Conservation (phyloP, 345 rosid genomes). For the Salix exigua region DNA sequence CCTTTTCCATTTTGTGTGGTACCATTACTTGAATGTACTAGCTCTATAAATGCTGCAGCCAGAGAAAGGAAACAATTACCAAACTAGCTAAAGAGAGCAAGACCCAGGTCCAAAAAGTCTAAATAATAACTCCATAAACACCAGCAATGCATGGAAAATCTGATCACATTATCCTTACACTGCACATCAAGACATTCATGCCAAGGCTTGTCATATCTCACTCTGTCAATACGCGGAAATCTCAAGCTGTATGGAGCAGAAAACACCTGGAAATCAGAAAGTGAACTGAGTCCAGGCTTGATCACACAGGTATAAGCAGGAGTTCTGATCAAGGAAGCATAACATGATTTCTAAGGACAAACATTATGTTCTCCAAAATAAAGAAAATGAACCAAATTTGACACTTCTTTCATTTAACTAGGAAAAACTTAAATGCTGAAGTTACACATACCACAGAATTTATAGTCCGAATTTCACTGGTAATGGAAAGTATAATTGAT, state of each 20-base stretch:
- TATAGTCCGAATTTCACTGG: constrained; percentile 92
- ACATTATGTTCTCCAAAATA: neutral
- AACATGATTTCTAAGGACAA: neutral
- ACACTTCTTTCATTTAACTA: neutral
- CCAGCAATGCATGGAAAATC: neutral
- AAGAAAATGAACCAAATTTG: neutral
- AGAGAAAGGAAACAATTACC: constrained; percentile 6
- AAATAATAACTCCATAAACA: neutral
- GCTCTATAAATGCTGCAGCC: constrained; percentile 72
- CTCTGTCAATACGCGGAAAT: constrained; percentile 93
- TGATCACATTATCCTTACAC: constrained; percentile 41
- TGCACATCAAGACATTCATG: constrained; percentile 93
- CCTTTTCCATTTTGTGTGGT: constrained; percentile 68
- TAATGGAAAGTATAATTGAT: constrained; percentile 80
- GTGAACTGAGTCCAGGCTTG: neutral
- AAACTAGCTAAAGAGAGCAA: neutral
- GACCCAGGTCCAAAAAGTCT: neutral
- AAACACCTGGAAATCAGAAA: constrained; percentile 56
- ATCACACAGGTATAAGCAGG: neutral
- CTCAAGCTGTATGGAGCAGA: constrained; percentile 93
- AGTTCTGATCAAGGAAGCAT: neutral
- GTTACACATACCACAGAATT: constrained; percentile 70
- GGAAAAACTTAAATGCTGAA: constrained; percentile 4
- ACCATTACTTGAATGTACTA: constrained; percentile 87
- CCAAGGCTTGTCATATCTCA: constrained; percentile 97